A percentile compares a stretch with the other conserved stretches of the same genome.
These are phyloP conservation scores for Heliosperma pusillum DNA, from an alignment of 148 eudicot species.

Conservation along the genomic window DNA sequence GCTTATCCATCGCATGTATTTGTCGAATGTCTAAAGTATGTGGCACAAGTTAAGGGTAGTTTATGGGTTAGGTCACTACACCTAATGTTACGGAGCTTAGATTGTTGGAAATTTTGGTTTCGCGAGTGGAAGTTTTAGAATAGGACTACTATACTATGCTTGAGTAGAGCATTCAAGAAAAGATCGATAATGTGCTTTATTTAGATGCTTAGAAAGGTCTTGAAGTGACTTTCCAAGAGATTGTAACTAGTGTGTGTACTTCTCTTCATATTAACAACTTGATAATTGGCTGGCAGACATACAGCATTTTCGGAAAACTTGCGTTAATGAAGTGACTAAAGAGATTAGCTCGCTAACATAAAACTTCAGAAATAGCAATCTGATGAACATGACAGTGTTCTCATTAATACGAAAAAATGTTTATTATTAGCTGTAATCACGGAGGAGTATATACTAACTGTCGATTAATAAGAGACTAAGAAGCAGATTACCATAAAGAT, in stretches of 20 bases:
- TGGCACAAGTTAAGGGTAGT: constrained; percentile 2
- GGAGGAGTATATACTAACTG: background rate
- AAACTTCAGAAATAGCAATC: too few species aligned
- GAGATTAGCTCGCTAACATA: too few species aligned
- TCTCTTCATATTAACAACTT: constrained; percentile 20
- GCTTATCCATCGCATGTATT: constrained; percentile 61
- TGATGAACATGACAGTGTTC: too few species aligned
- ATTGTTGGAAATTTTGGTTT: constrained; percentile 14
- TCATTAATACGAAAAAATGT: too few species aligned
- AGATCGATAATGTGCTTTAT: too few species aligned
- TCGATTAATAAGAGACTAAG: constrained; percentile 18
- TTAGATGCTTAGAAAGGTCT: constrained; percentile 37
- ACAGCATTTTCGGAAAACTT: constrained; percentile 13
- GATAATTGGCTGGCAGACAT: constrained; percentile 7
- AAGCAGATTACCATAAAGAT: constrained; percentile 8
- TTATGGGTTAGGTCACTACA: background rate
- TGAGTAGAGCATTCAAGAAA: constrained; percentile 41
- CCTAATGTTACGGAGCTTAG: background rate
- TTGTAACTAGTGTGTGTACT: constrained; percentile 22
- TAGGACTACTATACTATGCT: constrained; percentile 21
- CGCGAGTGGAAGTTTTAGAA: constrained; percentile 16
- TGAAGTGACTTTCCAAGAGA: constrained; percentile 34
- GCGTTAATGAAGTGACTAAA: too few species aligned
- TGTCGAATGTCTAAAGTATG: too few species aligned
- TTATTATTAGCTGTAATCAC: background rate